Conservation (phyloP, 805 yeast species). For the Tetrapisispora namnaoensis region DNA sequence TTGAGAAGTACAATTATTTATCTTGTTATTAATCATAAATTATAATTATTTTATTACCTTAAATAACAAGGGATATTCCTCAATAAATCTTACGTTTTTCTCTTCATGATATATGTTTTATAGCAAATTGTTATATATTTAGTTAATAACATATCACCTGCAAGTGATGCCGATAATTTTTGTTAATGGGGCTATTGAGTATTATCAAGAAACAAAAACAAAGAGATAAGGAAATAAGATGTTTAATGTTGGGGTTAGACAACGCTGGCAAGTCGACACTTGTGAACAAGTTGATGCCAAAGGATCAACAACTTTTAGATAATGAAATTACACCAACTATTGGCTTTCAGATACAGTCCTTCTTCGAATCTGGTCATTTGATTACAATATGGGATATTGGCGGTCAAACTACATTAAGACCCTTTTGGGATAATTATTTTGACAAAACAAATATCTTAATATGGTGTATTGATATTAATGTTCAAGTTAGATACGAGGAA, state of each 20-base stretch:
- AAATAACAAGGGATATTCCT: too few species aligned
- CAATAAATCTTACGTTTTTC: too few species aligned
- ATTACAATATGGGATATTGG: conserved; percentile 83
- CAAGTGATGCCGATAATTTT: too few species aligned
- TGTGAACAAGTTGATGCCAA: conserved; percentile 44
- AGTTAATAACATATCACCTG: too few species aligned
- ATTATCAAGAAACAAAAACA: conserved; percentile 74
- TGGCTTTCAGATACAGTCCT: conserved; percentile 74
- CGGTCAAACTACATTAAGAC: conserved; percentile 73
- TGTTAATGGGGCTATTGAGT: conserved; percentile 68
- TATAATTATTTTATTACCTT: too few species aligned
- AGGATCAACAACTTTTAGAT: conserved; percentile 29
- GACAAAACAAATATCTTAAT: conserved; percentile 69
- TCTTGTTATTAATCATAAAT: too few species aligned
- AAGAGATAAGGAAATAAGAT: conserved; percentile 68
- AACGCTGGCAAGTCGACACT: conserved; percentile 89
- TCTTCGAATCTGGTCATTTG: conserved; percentile 26
- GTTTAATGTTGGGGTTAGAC: conserved; percentile 75
- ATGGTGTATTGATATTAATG: conserved; percentile 73
- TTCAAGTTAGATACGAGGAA: conserved; percentile 53
- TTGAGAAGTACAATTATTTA: too few species aligned
- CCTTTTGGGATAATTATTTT: conserved; percentile 91
- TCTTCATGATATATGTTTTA: too few species aligned
- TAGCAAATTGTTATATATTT: too few species aligned
- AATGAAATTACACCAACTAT: conserved; percentile 70